Evolutionary conservation across 2,329 filamentous ascomycete species (phyloP).

Genomic region (Penicillium concentricum): DNA sequence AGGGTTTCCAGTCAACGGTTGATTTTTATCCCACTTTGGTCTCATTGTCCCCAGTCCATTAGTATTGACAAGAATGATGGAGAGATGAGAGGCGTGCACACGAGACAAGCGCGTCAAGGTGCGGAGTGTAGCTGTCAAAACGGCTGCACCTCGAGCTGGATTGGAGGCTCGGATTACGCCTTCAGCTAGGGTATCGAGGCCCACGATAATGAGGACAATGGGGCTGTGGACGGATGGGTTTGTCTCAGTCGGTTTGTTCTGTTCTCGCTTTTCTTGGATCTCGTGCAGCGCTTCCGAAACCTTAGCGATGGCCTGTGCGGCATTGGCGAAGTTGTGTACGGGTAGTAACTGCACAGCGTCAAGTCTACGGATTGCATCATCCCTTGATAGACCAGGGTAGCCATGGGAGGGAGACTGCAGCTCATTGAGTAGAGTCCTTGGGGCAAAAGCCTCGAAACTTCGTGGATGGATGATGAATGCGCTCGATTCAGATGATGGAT

Average conservation of each 20-base stretch:
- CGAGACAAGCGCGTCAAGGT: conserved; percentile 36
- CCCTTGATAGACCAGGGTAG: conserved; percentile 18
- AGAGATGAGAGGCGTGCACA: conserved; percentile 28
- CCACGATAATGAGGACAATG: conserved; percentile 34
- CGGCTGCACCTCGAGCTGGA: conserved; percentile 33
- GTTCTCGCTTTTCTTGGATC: conserved; percentile 14
- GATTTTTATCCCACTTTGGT: not conserved
- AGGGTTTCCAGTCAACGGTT: not conserved
- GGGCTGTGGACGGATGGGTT: not conserved
- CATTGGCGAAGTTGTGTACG: conserved; percentile 31
- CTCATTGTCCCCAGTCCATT: conserved; percentile 26
- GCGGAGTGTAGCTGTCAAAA: conserved; percentile 32
- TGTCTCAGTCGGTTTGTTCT: not conserved
- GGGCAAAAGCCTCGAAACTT: conserved; percentile 31
- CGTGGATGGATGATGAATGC: conserved; percentile 38
- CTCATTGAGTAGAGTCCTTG: conserved; percentile 30
- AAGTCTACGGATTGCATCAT: conserved; percentile 32
- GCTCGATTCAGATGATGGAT: conserved; percentile 16
- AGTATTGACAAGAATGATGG: conserved; percentile 40
- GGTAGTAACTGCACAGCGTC: conserved; percentile 37
- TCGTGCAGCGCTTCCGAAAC: conserved; percentile 29
- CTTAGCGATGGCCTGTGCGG: conserved; percentile 31
- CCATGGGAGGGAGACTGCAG: conserved; percentile 18
- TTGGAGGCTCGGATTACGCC: conserved; percentile 40
- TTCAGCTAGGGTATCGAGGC: conserved; percentile 39